Evolutionary conservation across 108 stramenopile species (phyloP).

Genomic region (Cyclotella sp.): DNA sequence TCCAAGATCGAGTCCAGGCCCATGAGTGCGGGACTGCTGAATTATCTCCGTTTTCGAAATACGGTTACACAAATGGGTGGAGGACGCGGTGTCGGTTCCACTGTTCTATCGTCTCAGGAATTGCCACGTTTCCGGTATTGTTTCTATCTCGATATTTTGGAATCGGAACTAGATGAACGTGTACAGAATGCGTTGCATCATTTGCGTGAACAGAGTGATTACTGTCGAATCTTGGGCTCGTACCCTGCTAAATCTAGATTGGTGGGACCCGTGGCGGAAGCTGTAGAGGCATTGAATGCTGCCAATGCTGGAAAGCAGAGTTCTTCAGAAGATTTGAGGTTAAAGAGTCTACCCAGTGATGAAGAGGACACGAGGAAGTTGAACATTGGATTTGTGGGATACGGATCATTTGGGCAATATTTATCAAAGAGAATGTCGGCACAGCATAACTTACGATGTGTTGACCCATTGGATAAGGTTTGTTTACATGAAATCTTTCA

Average conservation of each 20-base stretch:
- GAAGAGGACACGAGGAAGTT: slow-evolving; percentile 51
- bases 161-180: slow-evolving; percentile 68
- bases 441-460: slow-evolving; percentile 71
- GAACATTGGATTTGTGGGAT: slow-evolving; percentile 61
- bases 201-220: slow-evolving; percentile 87
- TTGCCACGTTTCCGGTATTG: slow-evolving; percentile 90
- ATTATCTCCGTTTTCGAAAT: slow-evolving; percentile 83
- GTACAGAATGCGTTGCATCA: slow-evolving; percentile 86
- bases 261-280: slow-evolving; percentile 80
- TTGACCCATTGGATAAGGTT: slow-evolving; percentile 69
- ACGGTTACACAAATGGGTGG: slow-evolving; percentile 43
- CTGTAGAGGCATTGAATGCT: slow-evolving; percentile 74
- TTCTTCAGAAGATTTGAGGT: slow-evolving; percentile 29
- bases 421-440: slow-evolving; percentile 64
- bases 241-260: slow-evolving; percentile 86
- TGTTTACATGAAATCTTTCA: slow-evolving; percentile 7
- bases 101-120: slow-evolving; percentile 33
- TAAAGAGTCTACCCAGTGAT: slow-evolving; percentile 62
- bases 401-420: slow-evolving; percentile 58
- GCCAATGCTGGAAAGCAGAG: slow-evolving; percentile 53
- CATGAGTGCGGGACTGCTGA: slow-evolving; percentile 83
- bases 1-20: slow-evolving; percentile 97
- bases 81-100: slow-evolving; percentile 2
- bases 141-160: slow-evolving; percentile 91
- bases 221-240: slow-evolving; percentile 84